Evolutionary conservation across 2,329 filamentous ascomycete species (phyloP), one percentile per base, ranked within the genome.

Genomic region (Neonectria hederae): DNA sequence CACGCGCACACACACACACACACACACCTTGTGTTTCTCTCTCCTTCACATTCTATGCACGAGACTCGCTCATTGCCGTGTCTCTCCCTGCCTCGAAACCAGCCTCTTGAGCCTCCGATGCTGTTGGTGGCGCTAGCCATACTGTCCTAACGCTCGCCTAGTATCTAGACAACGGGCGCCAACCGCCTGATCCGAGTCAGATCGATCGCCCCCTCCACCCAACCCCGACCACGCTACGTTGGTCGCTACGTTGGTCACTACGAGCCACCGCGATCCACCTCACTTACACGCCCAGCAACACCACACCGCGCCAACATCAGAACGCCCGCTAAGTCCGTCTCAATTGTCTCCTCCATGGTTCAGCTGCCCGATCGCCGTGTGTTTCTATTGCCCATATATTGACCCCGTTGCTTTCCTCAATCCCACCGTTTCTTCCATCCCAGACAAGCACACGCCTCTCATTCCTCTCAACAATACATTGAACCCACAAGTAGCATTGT

Each of bases 141-240:
- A 22, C 43, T 10, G 8, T 42, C 21, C 61, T 54, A 59, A 54
- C 49, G 55, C 51, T 59, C 32, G 46, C 45, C 43, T 19, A 62
- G 30, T 32, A 32, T 28, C 28, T 10, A 28, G 4, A 32, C 30
- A 57, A 57, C 53, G 21, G 42, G 42, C 42, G 21, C 43, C 43
- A 22, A 11, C n/a, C 45, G 45, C 26, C 24, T 21, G 49, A 54
- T 28, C 54, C 60, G 61, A 59, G 54, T 63, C 54, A 63, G 54
- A 53, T 26, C 45, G 32, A 58, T 35, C 54, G 32, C 19, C 60
- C 35, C 14, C 30, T 17, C 38, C 17, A n/a, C 45, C 17, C 45
- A 17, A 28, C 45, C 11, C 30, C 48, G 54, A 40, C 54, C 42
- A 57, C 53, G 35, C 42, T 32, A 32, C 32, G n/a, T n/a, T n/a